Percentiles rank a stretch among this genome's conserved stretches.
Evolutionary conservation across 208 protist species (phyloP).

Genomic region (Kentomonas sorsogonicus): DNA sequence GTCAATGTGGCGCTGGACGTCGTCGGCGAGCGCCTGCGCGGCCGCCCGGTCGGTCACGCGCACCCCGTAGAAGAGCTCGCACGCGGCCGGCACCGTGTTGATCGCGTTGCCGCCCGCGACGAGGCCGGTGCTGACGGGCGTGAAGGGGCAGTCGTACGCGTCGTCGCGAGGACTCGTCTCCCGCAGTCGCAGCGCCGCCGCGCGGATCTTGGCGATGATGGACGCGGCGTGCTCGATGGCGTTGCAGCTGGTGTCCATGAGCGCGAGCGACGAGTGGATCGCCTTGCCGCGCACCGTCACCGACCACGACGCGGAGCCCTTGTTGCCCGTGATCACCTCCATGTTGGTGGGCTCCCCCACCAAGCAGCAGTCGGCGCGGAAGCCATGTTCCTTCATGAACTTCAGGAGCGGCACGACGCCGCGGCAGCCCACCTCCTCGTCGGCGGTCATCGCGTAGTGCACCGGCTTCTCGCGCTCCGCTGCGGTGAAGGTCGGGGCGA

Average conservation of each 20-base stretch:
- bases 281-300: slow-evolving; percentile 39
- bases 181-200: slow-evolving; percentile 20
- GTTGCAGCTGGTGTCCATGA: slow-evolving; percentile 38
- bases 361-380: slow-evolving; percentile 38
- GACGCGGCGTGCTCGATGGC: slow-evolving; percentile 30
- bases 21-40: slow-evolving; percentile 16
- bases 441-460: slow-evolving; percentile 30
- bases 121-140: slow-evolving; percentile 21
- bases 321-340: slow-evolving; percentile 26
- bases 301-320: slow-evolving; percentile 19
- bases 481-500: slow-evolving; percentile 21
- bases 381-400: slow-evolving; percentile 16
- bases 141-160: slow-evolving; percentile 25
- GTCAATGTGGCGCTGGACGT: slow-evolving; percentile 33
- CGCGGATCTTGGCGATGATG: slow-evolving; percentile 34
- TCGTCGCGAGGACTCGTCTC: slow-evolving; percentile 15
- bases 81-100: slow-evolving; percentile 57
- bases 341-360: slow-evolving; percentile 35
- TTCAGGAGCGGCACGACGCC: slow-evolving; percentile 29
- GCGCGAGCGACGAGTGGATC: slow-evolving; percentile 39
- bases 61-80: slow-evolving; percentile 30
- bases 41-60: slow-evolving; percentile 27
- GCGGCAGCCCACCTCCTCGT: slow-evolving; percentile 22
- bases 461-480: slow-evolving; percentile 25
- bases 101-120: slow-evolving; percentile 38